Base-by-base conservation (phyloP, 1,139 yeast genomes). In the Yamadazyma blattariae region DNA sequence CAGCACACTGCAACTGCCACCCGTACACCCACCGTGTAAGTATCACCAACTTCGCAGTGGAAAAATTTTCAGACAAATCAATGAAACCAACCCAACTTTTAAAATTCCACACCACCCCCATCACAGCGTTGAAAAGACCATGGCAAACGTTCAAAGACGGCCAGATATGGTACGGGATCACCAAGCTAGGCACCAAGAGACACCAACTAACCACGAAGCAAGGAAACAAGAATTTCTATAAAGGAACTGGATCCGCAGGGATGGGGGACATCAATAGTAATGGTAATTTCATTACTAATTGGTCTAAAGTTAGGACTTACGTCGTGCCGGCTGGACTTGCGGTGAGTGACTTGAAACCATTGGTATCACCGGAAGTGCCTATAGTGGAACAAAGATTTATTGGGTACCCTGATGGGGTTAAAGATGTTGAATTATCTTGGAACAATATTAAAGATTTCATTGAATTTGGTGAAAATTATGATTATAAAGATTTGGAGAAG, bases 211-310 rank as follows among this genome's bases (percentile, higher is more conserved):
- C 96, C 20, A 83, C 96, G 23, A 92, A 92, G 54, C 92, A 88
- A 57, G 97, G 98, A 52, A 92, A 90, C 65, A 89, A 90, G 69
- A 82, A 85, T 52, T 87, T 74, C 64, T 92, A 94, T 64, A 92
- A 90, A 59, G 99, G 98, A 67, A 92, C 97, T 15, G 77, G 97
- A 42, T 87, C 98, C 5, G 76, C 95, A 2, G 97, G 97, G 60
- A 79, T 88, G 44, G 99, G 99, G 55, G 73, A 71, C 39, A 78
- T 84, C 56, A 83, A 94, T 38, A 68, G 71, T 25, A 72, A 72
- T 45, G 97, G 96, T 36, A 75, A 77, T 25, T 94, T 87, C 59
- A 69, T 77, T 12, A 75, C 92, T 45, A 75, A 87, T 64, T 92
- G 95, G 88, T 61, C 65, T 27, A 88, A 83, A 55, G 98, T 90